Base-by-base conservation (phyloP, 2,329 filamentous ascomycete species). In the Cytospora leucostoma region DNA sequence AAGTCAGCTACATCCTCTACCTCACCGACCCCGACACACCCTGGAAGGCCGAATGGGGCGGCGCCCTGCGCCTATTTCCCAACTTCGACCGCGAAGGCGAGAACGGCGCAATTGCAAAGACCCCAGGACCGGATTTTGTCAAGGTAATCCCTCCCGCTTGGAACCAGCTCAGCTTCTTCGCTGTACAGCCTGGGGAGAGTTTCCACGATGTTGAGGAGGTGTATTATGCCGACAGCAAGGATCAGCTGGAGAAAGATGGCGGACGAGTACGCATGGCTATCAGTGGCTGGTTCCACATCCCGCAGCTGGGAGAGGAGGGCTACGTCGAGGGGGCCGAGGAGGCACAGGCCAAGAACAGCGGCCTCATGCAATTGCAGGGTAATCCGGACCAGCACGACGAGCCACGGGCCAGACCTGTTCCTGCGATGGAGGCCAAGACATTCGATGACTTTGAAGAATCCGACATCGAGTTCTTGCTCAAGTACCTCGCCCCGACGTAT, bases 201-300 rank as follows among this genome's bases (percentile, higher is more conserved):
- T 99, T 98, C 77, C 95, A 99, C 77, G 95, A 99, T 74, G 95
- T 99, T 61, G 94, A 98, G 78, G 95, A 99, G 78, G 95, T 99
- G 5, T 98, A 97, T 77, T 87, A 91, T 74, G 83, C 86, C 71
- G 80, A 78, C 67, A 82, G 74, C 65, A 80, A 79, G 73, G 83
- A 79, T 70, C 84, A 86, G 76, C 84, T 87, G 61, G 83, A 82
- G 73, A 86, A 82, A 75, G 85, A 93, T 64, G 89, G 89, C 19
- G 89, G 89, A 1, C 86, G 92, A 55, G 87, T 97, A 56, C 88
- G 95, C 69, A 98, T 99, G 94, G 95, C 95, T 57, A 97, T 99
- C 73, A 97, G 92, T 73, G 95, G 95, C 59, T 99, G 95, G 95
- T 99, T 96, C 76, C 95, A 99, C 76, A 98, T 99, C 67, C 95